Base-by-base conservation (phyloP, 345 rosid genomes). In the Hypericum androsaemum region DNA sequence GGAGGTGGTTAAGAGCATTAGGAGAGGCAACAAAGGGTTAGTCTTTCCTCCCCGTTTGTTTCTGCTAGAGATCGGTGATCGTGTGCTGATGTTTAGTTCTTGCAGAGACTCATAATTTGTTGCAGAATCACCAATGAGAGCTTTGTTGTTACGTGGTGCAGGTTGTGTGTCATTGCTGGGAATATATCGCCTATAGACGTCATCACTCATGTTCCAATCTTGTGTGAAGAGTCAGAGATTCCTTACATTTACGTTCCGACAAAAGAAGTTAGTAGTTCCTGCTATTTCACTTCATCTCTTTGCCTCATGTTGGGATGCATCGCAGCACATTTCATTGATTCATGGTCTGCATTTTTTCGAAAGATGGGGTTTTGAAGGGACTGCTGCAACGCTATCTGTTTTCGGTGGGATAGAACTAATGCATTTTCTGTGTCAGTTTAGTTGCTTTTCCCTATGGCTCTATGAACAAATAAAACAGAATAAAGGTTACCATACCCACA, bases 101-200 rank as follows among this genome's bases (percentile, higher is more conserved):
- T 22, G 32, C 4, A 4, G 32, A 22, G 32, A 22, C 32, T 22
- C 8, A 36, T 5, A 49, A 14, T 55, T 32, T 39, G 2, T 50
- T 36, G 7, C 17, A 39, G 40, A 48, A 37, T 56, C 43, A 16
- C 37, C 17, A 45, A 45, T 39, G 15, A 7, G 12, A 17, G 8
- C 6, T 62, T 54, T 42, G 10, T 39, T 14, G 6, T 41, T 58
- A 54, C 52, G 8, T 2, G 54, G 11, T 70, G 77, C 77, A 92
- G 98, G 54, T 50, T 92, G 42, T 92, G 98, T 39, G 83, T 92
- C 47, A 88, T 92, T 41, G 98, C 97, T 44, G 98, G 95, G 56
- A 92, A 92, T 74, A 92, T 92, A 61, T 88, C 95, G 57, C 97
- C 98, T 3, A 92, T 92, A 6, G 98, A 94, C 71, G 99, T 88